Conservation (phyloP, 306 rosid species). For the Rubus idaeus region DNA sequence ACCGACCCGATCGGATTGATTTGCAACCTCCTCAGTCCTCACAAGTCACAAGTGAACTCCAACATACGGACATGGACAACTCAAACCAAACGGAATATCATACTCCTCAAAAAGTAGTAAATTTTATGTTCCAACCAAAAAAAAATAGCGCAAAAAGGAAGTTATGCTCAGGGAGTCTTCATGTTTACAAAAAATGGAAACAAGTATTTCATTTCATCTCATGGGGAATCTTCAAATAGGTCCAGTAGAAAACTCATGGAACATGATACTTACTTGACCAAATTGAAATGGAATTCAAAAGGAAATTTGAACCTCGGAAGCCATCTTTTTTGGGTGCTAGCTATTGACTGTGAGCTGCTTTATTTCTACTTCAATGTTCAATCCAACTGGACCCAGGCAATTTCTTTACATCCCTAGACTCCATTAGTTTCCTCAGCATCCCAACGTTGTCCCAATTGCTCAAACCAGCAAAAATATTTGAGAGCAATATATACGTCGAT, state of each 20-base stretch:
- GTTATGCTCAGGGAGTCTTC: too few relatives aligned
- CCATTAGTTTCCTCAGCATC: constrained; percentile 63
- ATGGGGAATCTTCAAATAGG: too few relatives aligned
- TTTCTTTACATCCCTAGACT: constrained; percentile 62
- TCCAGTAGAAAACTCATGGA: neutral
- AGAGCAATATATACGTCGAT: constrained; percentile 63
- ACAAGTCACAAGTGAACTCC: too few relatives aligned
- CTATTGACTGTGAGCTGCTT: neutral
- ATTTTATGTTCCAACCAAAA: too few relatives aligned
- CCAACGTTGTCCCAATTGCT: constrained; percentile 60
- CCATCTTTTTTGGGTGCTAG: neutral
- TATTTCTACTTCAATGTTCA: constrained; percentile 20
- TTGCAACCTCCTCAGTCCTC: too few relatives aligned
- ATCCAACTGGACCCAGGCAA: constrained; percentile 75
- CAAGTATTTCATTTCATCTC: too few relatives aligned
- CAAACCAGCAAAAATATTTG: constrained; percentile 64
- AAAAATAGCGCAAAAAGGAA: too few relatives aligned
- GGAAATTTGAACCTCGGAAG: neutral
- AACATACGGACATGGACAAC: too few relatives aligned
- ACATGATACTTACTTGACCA: neutral
- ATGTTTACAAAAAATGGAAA: too few relatives aligned
- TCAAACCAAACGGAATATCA: too few relatives aligned
- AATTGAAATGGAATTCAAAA: neutral
- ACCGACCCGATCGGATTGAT: too few relatives aligned
- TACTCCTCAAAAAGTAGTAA: too few relatives aligned